Conservation (phyloP, 371 early-diverging fungal genomes). For the Rhizomucor miehei region DNA sequence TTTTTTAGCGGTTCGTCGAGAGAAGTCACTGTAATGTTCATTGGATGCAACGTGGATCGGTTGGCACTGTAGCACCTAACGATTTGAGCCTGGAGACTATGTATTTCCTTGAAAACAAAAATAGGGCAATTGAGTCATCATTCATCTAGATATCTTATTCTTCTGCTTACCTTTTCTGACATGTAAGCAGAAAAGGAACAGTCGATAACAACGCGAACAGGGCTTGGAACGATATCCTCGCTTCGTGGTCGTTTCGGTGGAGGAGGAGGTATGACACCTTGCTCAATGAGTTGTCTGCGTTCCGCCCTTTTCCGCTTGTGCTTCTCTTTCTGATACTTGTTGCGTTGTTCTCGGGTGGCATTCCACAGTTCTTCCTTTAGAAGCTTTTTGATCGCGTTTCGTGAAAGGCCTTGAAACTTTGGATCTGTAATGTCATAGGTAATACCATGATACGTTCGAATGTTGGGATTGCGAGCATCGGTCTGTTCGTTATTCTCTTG, state of each 20-base stretch:
- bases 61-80: slow-evolving; percentile 70
- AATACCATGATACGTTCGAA: slow-evolving; percentile 26
- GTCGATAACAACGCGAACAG: slow-evolving; percentile 61
- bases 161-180: not conserved
- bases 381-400: slow-evolving; percentile 39
- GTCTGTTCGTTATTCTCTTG: not conserved
- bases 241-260: slow-evolving; percentile 26
- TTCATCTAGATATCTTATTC: not conserved
- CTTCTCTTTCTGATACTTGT: slow-evolving; percentile 28
- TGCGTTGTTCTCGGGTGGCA: slow-evolving; percentile 24
- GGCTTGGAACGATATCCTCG: slow-evolving; percentile 28
- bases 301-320: slow-evolving; percentile 30
- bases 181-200: slow-evolving; percentile 51
- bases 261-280: slow-evolving; percentile 31
- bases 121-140: not conserved
- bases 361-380: slow-evolving; percentile 39
- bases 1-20: slow-evolving; percentile 34
- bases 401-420: slow-evolving; percentile 36
- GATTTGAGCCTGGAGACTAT: slow-evolving; percentile 66
- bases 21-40: slow-evolving; percentile 49
- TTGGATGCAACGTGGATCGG: slow-evolving; percentile 42
- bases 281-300: slow-evolving; percentile 23
- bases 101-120: slow-evolving; percentile 44
- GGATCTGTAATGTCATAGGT: slow-evolving; percentile 46
- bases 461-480: slow-evolving; percentile 4